Base-by-base conservation (phyloP, 371 early-diverging fungal species). In the Nematocida minor region DNA sequence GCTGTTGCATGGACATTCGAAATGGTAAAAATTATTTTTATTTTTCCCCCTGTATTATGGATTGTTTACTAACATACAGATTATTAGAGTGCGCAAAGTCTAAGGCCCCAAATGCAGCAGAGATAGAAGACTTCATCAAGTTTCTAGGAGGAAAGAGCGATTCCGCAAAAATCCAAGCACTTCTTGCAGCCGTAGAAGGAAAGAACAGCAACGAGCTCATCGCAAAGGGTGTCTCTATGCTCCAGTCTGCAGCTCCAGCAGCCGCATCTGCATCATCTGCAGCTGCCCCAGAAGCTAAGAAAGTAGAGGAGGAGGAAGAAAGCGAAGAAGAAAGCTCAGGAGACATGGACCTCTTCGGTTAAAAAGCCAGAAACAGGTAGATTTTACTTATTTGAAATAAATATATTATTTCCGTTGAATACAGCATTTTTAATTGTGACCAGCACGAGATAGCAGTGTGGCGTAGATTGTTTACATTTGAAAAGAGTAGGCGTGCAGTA, bases 41-140 rank as follows among this genome's bases (percentile, higher is more conserved):
- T 74, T 74, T 29, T 34, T 42, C 53, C 71, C 71, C 77, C 41
- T 57, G 62, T 63, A 34, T 22, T 62, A 74, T 74, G 77, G 62
- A 74, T 47, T 74, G 77, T 51, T 74, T 74, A 74, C 20, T 74
- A 41, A 55, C 77, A 66, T 51, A 74, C 32, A 49, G 66, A 55
- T 49, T 74, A 74, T 7, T 74, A 51, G 41, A 63, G 20, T 25
- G 25, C 31, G 46, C 41, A 14, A 34, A 9, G 11, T 32, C 71
- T 64, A 64, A 36, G 32, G 29, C 32, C 11, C 77, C 77, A 57
- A 40, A 16, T 11, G 20, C 32, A 20, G 3, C 18, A 16, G 64
- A 74, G 36, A 74, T 74, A 16, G 62, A 46, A 62, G 31, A 32
- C 4, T 18, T 74, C 20, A 31, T 74, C 27, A 48, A 74, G 34